These are phyloP conservation scores for Leishmania amazonensis DNA, from an alignment of 208 protist species.

Conservation along the genomic window DNA sequence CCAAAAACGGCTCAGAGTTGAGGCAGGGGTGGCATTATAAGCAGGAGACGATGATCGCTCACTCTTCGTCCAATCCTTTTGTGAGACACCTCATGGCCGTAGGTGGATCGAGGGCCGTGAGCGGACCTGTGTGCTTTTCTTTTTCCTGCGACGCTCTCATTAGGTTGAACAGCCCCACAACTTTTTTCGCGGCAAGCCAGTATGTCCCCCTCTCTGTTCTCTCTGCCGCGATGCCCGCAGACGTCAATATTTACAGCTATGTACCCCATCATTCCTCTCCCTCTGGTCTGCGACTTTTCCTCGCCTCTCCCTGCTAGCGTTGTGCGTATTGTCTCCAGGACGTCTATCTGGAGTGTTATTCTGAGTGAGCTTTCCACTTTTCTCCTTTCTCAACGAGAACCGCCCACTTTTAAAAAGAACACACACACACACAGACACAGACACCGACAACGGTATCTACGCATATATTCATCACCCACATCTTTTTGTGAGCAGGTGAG, in stretches of 20 bases:
- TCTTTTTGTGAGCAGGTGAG: not conserved
- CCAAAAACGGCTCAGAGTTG: not conserved
- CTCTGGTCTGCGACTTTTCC: not conserved
- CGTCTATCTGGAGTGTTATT: not conserved
- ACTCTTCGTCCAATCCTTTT: not conserved
- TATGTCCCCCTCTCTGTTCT: not conserved
- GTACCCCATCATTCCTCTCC: not conserved
- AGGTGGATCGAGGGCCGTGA: not conserved
- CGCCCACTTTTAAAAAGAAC: not conserved
- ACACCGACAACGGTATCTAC: not conserved
- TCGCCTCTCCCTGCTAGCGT: not conserved
- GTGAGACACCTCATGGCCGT: not conserved
- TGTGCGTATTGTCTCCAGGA: not conserved
- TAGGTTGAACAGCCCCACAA: not conserved
- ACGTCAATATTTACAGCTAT: not conserved
- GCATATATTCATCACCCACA: not conserved
- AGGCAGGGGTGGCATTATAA: slow-evolving; percentile 1
- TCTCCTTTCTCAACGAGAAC: not conserved
- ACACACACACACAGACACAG: not conserved
- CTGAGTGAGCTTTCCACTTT: not conserved
- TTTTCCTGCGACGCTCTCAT: not conserved
- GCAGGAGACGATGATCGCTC: not conserved
- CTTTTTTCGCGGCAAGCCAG: not conserved
- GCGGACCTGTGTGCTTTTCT: not conserved
- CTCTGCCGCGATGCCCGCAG: not conserved